phyloP scores from a whole-genome alignment of 495 filamentous ascomycete species.

The Penicillium lagena region DNA sequence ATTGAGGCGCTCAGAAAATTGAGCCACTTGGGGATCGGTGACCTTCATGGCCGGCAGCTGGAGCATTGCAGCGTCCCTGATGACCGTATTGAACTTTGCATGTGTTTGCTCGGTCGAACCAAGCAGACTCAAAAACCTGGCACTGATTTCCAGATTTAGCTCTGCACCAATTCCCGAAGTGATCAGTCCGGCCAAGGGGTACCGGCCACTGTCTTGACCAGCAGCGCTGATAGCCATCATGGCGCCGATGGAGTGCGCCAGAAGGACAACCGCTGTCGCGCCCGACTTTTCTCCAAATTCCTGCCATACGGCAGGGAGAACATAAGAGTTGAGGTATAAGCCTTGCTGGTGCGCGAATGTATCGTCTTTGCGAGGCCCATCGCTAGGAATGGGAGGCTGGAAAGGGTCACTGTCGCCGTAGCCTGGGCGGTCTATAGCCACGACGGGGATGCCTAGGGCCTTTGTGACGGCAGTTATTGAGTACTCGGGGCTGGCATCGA shows the following conservation, averaged over 20 bases:
- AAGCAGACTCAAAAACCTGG: not conserved
- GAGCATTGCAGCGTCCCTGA: conserved; percentile 21
- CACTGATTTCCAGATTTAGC: not conserved
- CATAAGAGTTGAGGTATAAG: conserved; percentile 15
- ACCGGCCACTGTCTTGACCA: conserved; percentile 7
- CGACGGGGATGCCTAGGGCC: conserved; percentile 18
- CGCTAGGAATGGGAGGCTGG: not conserved
- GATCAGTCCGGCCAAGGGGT: conserved; percentile 27
- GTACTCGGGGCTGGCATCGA: conserved; percentile 22
- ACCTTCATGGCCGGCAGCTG: not conserved
- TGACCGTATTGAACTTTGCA: not conserved
- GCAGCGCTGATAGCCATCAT: conserved; percentile 17
- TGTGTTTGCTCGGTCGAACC: not conserved
- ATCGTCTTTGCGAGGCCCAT: not conserved
- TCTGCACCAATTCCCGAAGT: conserved; percentile 20
- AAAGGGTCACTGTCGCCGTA: conserved; percentile 17
- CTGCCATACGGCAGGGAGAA: conserved; percentile 28
- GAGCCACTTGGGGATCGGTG: conserved; percentile 7
- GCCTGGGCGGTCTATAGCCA: conserved; percentile 27
- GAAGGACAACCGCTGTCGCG: conserved; percentile 20
- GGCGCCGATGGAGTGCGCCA: conserved; percentile 26
- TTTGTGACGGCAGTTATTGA: conserved; percentile 14
- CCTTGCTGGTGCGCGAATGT: conserved; percentile 18
- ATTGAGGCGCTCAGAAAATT: conserved; percentile 15
- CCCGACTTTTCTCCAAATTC: conserved; percentile 14